Evolutionary conservation across 2,329 filamentous ascomycete genomes (phyloP).

Genomic region (Claviceps sp.): DNA sequence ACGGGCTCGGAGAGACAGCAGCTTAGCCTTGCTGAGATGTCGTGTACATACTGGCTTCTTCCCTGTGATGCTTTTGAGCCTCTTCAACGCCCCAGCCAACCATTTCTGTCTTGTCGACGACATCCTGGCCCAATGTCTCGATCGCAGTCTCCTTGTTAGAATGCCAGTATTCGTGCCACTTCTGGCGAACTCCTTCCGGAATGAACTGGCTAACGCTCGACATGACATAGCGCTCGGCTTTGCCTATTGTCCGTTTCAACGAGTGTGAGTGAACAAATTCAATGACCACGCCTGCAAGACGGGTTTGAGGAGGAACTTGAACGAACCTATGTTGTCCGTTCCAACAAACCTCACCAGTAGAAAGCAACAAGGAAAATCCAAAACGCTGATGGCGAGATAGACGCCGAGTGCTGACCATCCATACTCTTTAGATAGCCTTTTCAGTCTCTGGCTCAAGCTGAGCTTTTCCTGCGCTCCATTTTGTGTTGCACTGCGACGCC

Average conservation of each 20-base stretch:
- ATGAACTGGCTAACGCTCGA: conserved; percentile 44
- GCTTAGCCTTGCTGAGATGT: neutral
- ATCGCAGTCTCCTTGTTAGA: conserved; percentile 33
- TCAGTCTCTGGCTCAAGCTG: conserved; percentile 58
- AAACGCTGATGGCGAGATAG: conserved; percentile 66
- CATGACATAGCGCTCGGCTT: conserved; percentile 54
- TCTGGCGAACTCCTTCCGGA: conserved; percentile 43
- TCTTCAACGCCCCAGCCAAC: conserved; percentile 49
- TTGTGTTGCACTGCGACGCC: conserved; percentile 15
- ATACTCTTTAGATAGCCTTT: conserved; percentile 80
- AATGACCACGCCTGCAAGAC: neutral
- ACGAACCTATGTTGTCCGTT: conserved; percentile 67
- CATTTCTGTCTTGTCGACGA: conserved; percentile 35
- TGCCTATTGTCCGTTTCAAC: conserved; percentile 24
- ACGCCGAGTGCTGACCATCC: conserved; percentile 91
- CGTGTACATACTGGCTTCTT: conserved; percentile 58
- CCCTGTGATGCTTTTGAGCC: conserved; percentile 45
- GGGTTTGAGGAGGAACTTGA: neutral
- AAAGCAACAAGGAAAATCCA: conserved; percentile 95
- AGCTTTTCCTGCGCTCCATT: conserved; percentile 17
- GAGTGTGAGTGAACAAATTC: neutral
- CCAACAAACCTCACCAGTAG: conserved; percentile 71
- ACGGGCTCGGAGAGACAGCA: too few relatives aligned
- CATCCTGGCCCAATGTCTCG: conserved; percentile 28
- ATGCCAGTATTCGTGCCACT: conserved; percentile 35